These are phyloP conservation scores for Saprolegnia parasitica DNA, from an alignment of 352 stramenopile genomes.

Conservation along the genomic window DNA sequence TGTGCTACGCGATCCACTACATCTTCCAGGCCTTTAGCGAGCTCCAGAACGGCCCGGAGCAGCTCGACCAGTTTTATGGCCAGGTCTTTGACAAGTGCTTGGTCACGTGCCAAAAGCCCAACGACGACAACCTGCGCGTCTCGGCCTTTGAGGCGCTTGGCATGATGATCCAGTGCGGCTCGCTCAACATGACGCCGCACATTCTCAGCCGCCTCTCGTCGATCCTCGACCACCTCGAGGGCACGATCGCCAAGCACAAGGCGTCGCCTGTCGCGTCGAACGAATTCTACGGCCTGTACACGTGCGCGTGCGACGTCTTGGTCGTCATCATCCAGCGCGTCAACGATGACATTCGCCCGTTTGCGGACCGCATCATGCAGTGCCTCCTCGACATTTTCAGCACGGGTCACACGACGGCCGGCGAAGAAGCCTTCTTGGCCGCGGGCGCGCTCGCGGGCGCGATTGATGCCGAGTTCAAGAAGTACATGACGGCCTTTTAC, in stretches of 20 bases:
- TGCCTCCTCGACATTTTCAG: constrained; percentile 94
- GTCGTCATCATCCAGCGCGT: constrained; percentile 93
- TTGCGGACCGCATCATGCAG: constrained; percentile 93
- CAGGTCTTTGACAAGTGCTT: constrained; percentile 91
- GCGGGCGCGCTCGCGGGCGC: constrained; percentile 91
- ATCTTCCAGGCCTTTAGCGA: constrained; percentile 91
- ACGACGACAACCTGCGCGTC: constrained; percentile 90
- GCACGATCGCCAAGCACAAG: constrained; percentile 68
- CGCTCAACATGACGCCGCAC: constrained; percentile 68
- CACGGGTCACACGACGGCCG: constrained; percentile 88
- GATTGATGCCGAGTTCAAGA: constrained; percentile 89
- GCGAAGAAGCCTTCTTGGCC: constrained; percentile 96
- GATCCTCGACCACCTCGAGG: constrained; percentile 71
- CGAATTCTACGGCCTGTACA: constrained; percentile 49
- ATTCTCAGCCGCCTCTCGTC: constrained; percentile 75
- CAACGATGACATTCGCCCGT: constrained; percentile 76
- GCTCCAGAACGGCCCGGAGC: constrained; percentile 51
- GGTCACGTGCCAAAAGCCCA: constrained; percentile 81
- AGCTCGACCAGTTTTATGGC: constrained; percentile 91
- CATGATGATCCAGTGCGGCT: constrained; percentile 87
- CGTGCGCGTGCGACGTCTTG: constrained; percentile 87
- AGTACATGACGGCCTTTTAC: constrained; percentile 94
- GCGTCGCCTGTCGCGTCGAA: constrained; percentile 48
- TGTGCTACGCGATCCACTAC: constrained; percentile 96
- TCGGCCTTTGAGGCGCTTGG: constrained; percentile 93